These are phyloP conservation scores for Paulownia fortunei DNA, from an alignment of 257 asterid species.

Conservation along the genomic window DNA sequence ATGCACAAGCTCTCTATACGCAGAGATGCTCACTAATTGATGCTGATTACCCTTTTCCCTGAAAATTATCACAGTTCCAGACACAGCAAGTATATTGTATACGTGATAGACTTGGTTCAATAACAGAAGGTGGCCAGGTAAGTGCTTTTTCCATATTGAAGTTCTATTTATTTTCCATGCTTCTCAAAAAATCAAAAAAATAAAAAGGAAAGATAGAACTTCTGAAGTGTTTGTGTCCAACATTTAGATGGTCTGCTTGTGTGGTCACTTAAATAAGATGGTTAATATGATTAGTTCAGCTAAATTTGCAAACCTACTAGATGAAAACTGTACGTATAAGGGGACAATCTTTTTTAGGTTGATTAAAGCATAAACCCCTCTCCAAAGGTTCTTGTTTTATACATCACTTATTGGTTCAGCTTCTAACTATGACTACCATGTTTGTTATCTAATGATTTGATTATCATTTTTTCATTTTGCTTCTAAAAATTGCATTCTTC, in stretches of 20 bases:
- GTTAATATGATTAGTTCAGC: too few relatives aligned
- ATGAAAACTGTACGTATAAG: not conserved
- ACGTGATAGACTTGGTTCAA: slow-evolving; percentile 77
- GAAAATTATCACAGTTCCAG: slow-evolving; percentile 68
- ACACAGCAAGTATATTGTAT: slow-evolving; percentile 92
- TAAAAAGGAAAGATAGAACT: not conserved
- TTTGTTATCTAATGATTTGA: too few relatives aligned
- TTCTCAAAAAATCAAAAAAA: not conserved
- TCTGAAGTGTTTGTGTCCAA: not conserved
- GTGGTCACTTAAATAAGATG: too few relatives aligned
- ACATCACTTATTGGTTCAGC: too few relatives aligned
- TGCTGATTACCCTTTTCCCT: slow-evolving; percentile 24
- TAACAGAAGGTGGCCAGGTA: slow-evolving; percentile 97
- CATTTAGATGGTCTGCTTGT: too few relatives aligned
- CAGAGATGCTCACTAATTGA: not conserved
- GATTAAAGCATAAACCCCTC: not conserved
- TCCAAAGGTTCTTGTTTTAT: too few relatives aligned
- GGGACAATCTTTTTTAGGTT: not conserved
- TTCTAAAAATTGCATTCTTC: too few relatives aligned
- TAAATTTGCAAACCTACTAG: too few relatives aligned
- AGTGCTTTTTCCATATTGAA: not conserved
- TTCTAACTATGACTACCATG: too few relatives aligned
- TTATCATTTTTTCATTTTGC: too few relatives aligned
- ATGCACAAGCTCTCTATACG: not conserved
- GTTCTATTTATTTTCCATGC: not conserved